Percentiles rank a stretch among this genome's conserved stretches.
Conservation (phyloP, 2,329 filamentous ascomycete species). For the Colletotrichum incanum region DNA sequence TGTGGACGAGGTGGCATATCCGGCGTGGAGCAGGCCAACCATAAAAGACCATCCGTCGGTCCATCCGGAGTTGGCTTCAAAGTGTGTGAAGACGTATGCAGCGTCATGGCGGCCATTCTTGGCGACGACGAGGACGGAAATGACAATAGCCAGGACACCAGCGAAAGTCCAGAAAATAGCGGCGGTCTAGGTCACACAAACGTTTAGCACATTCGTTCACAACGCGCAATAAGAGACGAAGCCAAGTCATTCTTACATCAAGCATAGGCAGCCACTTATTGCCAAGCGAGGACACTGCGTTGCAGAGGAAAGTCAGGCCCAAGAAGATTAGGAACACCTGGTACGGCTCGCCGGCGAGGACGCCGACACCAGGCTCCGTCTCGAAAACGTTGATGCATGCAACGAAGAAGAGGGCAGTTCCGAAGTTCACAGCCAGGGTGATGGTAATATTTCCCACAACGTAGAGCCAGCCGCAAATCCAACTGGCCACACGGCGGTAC, state of each 20-base stretch:
- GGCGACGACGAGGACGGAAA: constrained; percentile 76
- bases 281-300: constrained; percentile 76
- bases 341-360: constrained; percentile 69
- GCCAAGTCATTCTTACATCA: constrained; percentile 70
- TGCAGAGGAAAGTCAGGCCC: constrained; percentile 75
- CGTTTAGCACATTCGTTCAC: constrained; percentile 19
- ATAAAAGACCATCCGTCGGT: constrained; percentile 80
- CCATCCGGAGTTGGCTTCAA: constrained; percentile 80
- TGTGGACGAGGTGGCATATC: constrained; percentile 82
- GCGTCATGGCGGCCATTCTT: constrained; percentile 77
- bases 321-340: constrained; percentile 82
- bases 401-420: constrained; percentile 77
- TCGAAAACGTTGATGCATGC: constrained; percentile 71
- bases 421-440: constrained; percentile 87
- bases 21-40: constrained; percentile 80
- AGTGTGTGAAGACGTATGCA: constrained; percentile 77
- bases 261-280: constrained; percentile 78
- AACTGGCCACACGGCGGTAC: constrained; percentile 76
- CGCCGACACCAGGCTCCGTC: constrained; percentile 57
- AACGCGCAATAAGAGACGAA: background rate
- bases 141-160: constrained; percentile 76
- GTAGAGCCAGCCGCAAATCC: constrained; percentile 83
- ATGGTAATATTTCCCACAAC: constrained; percentile 87
- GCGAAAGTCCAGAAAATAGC: constrained; percentile 84
- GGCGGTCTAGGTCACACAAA: constrained; percentile 68